These are phyloP conservation scores for Saitozyma sp. DNA, from an alignment of 768 basidiomycete species.

Conservation along the genomic window DNA sequence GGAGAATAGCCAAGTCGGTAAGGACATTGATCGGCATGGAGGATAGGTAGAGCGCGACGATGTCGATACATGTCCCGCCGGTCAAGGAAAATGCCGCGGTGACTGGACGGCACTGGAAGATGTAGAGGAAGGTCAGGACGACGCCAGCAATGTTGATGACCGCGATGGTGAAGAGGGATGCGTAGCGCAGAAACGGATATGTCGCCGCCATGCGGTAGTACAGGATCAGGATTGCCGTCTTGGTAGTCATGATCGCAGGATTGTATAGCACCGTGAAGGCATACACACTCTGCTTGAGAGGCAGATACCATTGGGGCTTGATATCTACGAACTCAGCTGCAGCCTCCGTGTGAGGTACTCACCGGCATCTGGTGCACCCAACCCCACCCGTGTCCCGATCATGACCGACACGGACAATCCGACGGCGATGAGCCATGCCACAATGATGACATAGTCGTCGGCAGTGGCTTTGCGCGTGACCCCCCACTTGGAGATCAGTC, in stretches of 20 bases:
- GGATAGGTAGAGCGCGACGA: constrained; percentile 46
- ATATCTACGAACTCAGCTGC: neutral
- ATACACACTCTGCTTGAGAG: constrained; percentile 24
- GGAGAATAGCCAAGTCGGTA: constrained; percentile 48
- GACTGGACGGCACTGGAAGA: constrained; percentile 49
- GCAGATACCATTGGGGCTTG: constrained; percentile 6
- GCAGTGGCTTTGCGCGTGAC: constrained; percentile 26
- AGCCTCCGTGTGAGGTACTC: constrained; percentile 1
- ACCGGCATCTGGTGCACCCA: constrained; percentile 36
- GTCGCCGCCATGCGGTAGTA: constrained; percentile 44
- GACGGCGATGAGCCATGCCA: constrained; percentile 46
- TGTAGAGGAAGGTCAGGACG: constrained; percentile 46
- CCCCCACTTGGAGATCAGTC: constrained; percentile 41
- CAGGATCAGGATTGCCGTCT: constrained; percentile 45
- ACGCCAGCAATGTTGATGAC: constrained; percentile 44
- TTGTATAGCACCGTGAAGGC: constrained; percentile 47
- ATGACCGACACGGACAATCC: constrained; percentile 29
- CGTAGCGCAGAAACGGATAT: constrained; percentile 39
- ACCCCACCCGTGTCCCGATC: constrained; percentile 31
- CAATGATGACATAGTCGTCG: constrained; percentile 39
- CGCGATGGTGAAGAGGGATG: constrained; percentile 31
- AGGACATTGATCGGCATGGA: constrained; percentile 49
- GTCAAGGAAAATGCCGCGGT: constrained; percentile 29
- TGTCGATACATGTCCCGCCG: constrained; percentile 37
- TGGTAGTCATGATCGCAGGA: constrained; percentile 48